Conservation (phyloP, 257 asterid species). For the Penstemon barbatus region DNA sequence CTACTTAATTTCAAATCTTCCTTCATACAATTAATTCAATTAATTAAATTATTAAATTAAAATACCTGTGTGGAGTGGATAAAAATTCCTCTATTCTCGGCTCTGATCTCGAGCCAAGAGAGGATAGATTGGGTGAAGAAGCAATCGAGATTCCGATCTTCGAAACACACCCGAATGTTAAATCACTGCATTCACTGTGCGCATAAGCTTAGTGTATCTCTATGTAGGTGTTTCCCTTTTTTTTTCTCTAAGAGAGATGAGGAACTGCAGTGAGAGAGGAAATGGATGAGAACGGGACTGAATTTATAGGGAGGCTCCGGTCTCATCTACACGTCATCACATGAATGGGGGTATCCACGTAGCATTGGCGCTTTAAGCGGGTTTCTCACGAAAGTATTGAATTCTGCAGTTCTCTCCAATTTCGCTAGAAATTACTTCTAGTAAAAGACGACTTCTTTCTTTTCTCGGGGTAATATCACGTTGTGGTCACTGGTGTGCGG, state of each 20-base stretch:
- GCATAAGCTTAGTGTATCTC: conserved; percentile 19
- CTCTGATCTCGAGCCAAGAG: conserved; percentile 99
- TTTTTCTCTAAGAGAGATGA: not conserved
- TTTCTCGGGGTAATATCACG: too few species aligned
- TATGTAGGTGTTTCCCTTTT: conserved; percentile 18
- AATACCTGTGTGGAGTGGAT: conserved; percentile 40
- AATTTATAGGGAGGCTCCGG: conserved; percentile 66
- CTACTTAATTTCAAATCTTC: conserved; percentile 19
- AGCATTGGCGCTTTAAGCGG: conserved; percentile 40
- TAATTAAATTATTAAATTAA: not conserved
- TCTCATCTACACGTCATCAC: conserved; percentile 53
- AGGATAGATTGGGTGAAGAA: conserved; percentile 37
- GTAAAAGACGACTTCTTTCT: not conserved
- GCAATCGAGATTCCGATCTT: conserved; percentile 48
- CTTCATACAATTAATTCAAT: conserved; percentile 1
- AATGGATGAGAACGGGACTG: conserved; percentile 45
- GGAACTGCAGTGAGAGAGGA: conserved; percentile 35
- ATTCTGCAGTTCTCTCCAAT: conserved; percentile 25
- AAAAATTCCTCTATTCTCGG: conserved; percentile 59
- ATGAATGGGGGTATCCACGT: conserved; percentile 47
- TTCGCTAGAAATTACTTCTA: not conserved
- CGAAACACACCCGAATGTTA: conserved; percentile 31
- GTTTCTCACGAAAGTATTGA: conserved; percentile 22
- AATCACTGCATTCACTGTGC: conserved; percentile 31
- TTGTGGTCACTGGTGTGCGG: conserved; percentile 19